These are phyloP conservation scores for Asterella californica DNA, from an alignment of 225 moss, liverwort and hornwort species.

Conservation along the genomic window DNA sequence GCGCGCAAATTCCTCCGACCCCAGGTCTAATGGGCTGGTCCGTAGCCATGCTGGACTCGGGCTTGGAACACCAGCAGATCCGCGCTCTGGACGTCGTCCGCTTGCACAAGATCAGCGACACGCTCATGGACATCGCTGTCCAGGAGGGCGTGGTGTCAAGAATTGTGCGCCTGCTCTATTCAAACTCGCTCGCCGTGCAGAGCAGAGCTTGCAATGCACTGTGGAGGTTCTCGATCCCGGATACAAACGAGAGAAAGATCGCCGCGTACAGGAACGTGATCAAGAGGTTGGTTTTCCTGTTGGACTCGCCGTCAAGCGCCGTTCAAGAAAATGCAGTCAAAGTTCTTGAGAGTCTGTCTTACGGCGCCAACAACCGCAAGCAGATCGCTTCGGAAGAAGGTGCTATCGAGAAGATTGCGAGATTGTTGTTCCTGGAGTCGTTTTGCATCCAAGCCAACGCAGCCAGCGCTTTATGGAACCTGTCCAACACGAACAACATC, in stretches of 20 bases:
- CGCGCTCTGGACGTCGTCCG: conserved; percentile 18
- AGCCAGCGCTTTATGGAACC: conserved; percentile 33
- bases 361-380: conserved; percentile 12
- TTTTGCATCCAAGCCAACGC: conserved; percentile 25
- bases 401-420: conserved; percentile 24
- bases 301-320: conserved; percentile 19
- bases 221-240: conserved; percentile 23
- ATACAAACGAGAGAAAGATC: conserved; percentile 24
- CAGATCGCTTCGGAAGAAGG: conserved; percentile 15
- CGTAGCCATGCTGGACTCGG: conserved; percentile 21
- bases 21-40: conserved; percentile 30
- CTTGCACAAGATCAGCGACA: conserved; percentile 1
- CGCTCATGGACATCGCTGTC: conserved; percentile 23
- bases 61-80: conserved; percentile 7
- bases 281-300: conserved; percentile 21
- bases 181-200: conserved; percentile 17
- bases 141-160: conserved; percentile 18
- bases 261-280: conserved; percentile 14
- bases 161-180: conserved; percentile 23
- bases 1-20: neutral
- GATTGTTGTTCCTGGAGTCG: conserved; percentile 23
- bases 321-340: conserved; percentile 29
- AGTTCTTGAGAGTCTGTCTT: conserved; percentile 31
- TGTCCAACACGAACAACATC: conserved; percentile 23
- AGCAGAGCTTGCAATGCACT: conserved; percentile 18